phyloP scores from a whole-genome alignment of 2,329 filamentous ascomycete genomes.

The Fusarium nanum region DNA sequence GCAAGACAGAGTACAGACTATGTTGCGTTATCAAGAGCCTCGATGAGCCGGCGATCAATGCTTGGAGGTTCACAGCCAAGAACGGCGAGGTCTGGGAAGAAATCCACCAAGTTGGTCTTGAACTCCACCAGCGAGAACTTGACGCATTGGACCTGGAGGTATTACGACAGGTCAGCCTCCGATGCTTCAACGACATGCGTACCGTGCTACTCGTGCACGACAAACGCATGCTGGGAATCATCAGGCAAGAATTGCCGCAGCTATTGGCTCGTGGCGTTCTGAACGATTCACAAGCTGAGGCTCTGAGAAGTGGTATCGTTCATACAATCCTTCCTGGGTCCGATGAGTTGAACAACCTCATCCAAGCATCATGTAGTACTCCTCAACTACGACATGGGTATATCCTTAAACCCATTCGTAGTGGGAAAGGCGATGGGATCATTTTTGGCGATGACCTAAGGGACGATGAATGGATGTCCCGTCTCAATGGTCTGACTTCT shows the following conservation, averaged over 20 bases:
- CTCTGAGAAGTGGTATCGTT: slow-evolving; percentile 46
- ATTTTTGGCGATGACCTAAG: slow-evolving; percentile 53
- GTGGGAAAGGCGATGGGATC: slow-evolving; percentile 56
- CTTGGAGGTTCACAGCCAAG: slow-evolving; percentile 24
- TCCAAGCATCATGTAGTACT: slow-evolving; percentile 16
- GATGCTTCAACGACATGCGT: slow-evolving; percentile 56
- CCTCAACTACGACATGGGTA: slow-evolving; percentile 44
- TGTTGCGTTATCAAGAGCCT: slow-evolving; percentile 45
- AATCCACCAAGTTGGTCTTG: slow-evolving; percentile 54
- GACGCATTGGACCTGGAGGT: slow-evolving; percentile 47
- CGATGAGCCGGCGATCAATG: not conserved
- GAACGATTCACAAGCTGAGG: slow-evolving; percentile 43
- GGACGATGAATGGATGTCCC: slow-evolving; percentile 46
- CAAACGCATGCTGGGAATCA: slow-evolving; percentile 56
- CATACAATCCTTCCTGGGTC: slow-evolving; percentile 53
- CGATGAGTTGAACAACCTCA: slow-evolving; percentile 38
- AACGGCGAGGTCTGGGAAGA: slow-evolving; percentile 48
- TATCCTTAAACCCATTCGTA: slow-evolving; percentile 54
- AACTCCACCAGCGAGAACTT: slow-evolving; percentile 55
- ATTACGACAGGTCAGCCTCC: slow-evolving; percentile 51
- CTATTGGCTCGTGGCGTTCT: slow-evolving; percentile 46
- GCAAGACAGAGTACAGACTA: slow-evolving; percentile 45
- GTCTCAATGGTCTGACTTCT: slow-evolving; percentile 34
- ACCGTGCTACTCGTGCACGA: slow-evolving; percentile 57
- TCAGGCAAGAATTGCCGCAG: slow-evolving; percentile 50